Evolutionary conservation across 176 grass and related monocot species (phyloP).

Genomic region (Puccinellia tenuiflora): DNA sequence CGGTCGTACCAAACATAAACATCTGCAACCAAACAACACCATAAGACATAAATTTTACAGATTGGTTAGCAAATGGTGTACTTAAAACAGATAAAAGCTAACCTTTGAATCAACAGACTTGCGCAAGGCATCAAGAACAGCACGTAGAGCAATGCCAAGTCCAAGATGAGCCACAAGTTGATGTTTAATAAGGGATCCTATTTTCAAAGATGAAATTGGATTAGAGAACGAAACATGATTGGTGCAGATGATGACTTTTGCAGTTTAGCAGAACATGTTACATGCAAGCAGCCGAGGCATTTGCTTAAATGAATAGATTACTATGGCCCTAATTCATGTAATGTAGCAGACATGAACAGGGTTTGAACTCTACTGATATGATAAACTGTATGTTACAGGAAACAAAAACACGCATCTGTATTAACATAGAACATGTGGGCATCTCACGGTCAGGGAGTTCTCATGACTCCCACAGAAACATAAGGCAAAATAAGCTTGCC

Average conservation of each 20-base stretch:
- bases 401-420: not conserved
- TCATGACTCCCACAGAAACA: not conserved
- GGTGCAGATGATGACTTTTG: not conserved
- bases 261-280: not conserved
- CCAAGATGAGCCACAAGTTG: conserved; percentile 62
- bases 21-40: conserved; percentile 75
- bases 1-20: conserved; percentile 87
- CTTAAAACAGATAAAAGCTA: conserved; percentile 8
- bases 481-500: not conserved
- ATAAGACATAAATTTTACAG: no score
- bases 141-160: conserved; percentile 75
- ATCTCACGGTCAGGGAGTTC: not conserved
- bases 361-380: not conserved
- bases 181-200: conserved; percentile 84
- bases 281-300: not conserved
- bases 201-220: conserved; percentile 14
- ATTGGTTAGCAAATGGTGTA: not conserved
- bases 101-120: conserved; percentile 93
- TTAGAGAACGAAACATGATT: conserved; percentile 10
- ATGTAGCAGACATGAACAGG: not conserved
- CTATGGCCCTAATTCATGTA: not conserved
- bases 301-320: not conserved
- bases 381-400: not conserved
- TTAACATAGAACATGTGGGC: not conserved
- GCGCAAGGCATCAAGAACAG: conserved; percentile 79